Base-by-base conservation (phyloP, 2,329 filamentous ascomycete genomes). In the Seiridium unicorne region DNA sequence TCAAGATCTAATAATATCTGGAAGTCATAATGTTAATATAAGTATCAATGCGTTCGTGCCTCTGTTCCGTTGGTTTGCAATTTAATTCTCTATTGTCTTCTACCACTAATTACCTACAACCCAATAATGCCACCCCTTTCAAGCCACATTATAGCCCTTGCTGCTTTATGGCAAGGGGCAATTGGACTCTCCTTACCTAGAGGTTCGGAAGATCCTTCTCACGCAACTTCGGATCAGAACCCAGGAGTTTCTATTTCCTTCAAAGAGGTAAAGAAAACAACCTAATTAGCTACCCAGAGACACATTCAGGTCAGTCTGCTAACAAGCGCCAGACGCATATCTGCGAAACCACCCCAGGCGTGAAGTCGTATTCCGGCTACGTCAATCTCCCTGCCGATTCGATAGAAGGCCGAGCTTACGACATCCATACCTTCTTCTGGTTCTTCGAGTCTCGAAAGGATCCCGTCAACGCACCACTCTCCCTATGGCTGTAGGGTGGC, bases 331-430 rank as follows among this genome's bases (percentile, higher is more conserved):
- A 59, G 57, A 59, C 48, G 11, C 47, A 59, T 11, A 54, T 83
- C 36, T 83, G 81, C 63, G 81, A 83, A 69, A 83, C 79, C 0
- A 83, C 80, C 1, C 77, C 77, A 2, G 81, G 81, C 4, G 81
- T 83, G 44, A 78, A 80, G 51, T 79, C 76, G 2, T 83, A 82
- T 63, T 73, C 75, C 49, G 69, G 69, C 5, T 72, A 72, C 48
- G 67, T 72, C 3, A 69, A 72, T 53, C 63, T 72, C 2, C 65
- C 69, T 44, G 65, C 63, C 18, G 53, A 44, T 31, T 36, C 47
- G 7, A 38, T 11, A 6, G 47, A 53, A 10, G 48, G 57, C 26
- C 57, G 48, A 13, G 35, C 5, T 31, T 59, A 53, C 48, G 36
- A 67, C 10, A 69, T 67, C 3, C 69, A 72, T 40, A 71, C 70